A percentile compares a stretch with the other conserved stretches of the same genome.
These are phyloP conservation scores for Cystofilobasidium ferigula DNA, from an alignment of 768 basidiomycete species.

Conservation along the genomic window DNA sequence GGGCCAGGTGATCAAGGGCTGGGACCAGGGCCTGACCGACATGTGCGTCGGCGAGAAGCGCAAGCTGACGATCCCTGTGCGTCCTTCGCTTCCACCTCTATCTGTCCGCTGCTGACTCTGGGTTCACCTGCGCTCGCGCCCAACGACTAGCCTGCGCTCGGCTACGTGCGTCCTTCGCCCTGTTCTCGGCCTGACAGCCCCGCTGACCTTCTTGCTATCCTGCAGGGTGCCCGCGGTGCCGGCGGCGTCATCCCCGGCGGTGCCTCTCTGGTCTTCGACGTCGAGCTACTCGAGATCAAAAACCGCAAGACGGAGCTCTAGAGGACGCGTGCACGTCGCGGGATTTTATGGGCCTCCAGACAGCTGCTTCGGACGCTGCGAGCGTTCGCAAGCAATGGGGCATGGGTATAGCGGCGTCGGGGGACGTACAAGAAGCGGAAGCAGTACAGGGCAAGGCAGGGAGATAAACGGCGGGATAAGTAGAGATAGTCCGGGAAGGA, in stretches of 20 bases:
- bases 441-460: too few species aligned
- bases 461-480: too few species aligned
- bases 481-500: too few species aligned
- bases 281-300: slow-evolving; percentile 63
- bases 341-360: too few species aligned
- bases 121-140: background rate
- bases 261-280: slow-evolving; percentile 68
- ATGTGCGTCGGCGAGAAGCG: slow-evolving; percentile 86
- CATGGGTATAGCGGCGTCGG: too few species aligned
- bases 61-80: slow-evolving; percentile 64
- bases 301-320: background rate
- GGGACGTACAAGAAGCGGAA: too few species aligned
- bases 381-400: too few species aligned
- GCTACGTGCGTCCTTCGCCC: background rate
- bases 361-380: too few species aligned
- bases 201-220: too few species aligned
- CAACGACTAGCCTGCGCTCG: background rate
- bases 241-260: slow-evolving; percentile 66
- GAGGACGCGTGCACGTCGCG: background rate
- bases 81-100: background rate
- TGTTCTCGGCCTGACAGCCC: background rate
- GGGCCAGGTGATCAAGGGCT: slow-evolving; percentile 35
- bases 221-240: slow-evolving; percentile 59
- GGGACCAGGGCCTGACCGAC: slow-evolving; percentile 37
- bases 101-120: background rate